Evolutionary conservation across 2,329 filamentous ascomycete genomes (phyloP).

Genomic region (Macrophomina phaseolina): DNA sequence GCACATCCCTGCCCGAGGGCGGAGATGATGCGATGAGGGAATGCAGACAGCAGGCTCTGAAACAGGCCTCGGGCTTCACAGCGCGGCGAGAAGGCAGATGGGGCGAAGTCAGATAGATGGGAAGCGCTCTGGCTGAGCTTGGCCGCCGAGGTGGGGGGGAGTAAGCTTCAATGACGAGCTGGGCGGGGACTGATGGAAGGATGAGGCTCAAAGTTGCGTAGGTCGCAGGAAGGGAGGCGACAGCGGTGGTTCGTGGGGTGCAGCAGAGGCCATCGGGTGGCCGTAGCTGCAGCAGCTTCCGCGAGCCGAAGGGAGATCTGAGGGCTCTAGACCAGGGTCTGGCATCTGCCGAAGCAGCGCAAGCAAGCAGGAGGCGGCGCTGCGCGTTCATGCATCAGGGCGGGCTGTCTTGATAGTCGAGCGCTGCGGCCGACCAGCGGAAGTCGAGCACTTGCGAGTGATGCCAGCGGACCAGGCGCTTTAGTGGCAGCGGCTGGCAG

Average conservation of each 20-base stretch:
- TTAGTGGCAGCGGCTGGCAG: constrained; percentile 1
- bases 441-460: too few species aligned
- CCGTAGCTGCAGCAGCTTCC: constrained; percentile 4
- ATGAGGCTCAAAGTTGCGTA: constrained; percentile 6
- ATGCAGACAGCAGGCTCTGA: constrained; percentile 2
- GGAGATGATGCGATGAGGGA: background rate
- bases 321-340: constrained; percentile 9
- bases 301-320: constrained; percentile 22
- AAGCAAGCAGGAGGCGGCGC: background rate
- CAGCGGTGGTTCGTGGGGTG: background rate
- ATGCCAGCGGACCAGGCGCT: background rate
- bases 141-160: background rate
- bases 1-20: constrained; percentile 5
- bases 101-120: constrained; percentile 9
- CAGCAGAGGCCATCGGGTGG: background rate
- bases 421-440: too few species aligned
- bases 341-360: background rate
- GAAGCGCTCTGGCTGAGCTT: background rate
- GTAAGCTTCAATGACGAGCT: constrained; percentile 3
- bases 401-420: background rate
- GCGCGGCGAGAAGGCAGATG: background rate
- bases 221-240: background rate
- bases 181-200: background rate
- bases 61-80: constrained; percentile 14
- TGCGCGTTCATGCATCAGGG: background rate